phyloP scores from a whole-genome alignment of 2,329 filamentous ascomycete species.

The Apiospora aurea region DNA sequence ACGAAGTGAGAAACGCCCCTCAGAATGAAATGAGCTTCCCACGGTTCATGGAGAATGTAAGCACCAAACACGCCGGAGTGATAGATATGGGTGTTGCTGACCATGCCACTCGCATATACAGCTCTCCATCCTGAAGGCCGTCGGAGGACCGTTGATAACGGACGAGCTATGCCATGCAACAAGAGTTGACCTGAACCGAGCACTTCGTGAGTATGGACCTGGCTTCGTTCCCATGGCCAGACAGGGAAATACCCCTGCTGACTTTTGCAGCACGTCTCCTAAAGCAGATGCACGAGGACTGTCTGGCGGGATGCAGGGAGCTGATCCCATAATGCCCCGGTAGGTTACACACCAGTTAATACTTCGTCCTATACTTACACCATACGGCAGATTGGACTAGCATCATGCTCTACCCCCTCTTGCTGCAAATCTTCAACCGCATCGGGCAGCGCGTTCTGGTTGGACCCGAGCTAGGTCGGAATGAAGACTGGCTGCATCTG shows the following conservation, averaged over 20 bases:
- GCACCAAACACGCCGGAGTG: neutral
- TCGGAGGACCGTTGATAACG: neutral
- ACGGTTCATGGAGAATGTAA: neutral
- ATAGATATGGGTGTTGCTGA: neutral
- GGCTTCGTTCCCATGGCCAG: neutral
- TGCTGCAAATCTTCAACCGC: neutral
- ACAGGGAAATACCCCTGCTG: neutral
- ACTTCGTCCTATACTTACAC: neutral
- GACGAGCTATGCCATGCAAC: neutral
- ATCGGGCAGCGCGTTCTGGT: neutral
- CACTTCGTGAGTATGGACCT: neutral
- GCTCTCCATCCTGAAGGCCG: neutral
- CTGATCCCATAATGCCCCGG: neutral
- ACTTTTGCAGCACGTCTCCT: neutral
- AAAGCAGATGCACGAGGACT: neutral
- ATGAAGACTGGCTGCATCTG: conserved; percentile 3
- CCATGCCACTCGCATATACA: neutral
- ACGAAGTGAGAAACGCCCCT: neutral
- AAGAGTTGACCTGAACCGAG: neutral
- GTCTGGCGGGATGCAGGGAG: neutral
- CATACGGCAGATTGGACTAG: neutral
- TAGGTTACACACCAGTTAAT: neutral
- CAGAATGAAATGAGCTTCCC: neutral
- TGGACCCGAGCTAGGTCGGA: neutral
- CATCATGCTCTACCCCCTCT: neutral